Evolutionary conservation across 345 rosid genomes (phyloP).

Genomic region (Isatis tinctoria): DNA sequence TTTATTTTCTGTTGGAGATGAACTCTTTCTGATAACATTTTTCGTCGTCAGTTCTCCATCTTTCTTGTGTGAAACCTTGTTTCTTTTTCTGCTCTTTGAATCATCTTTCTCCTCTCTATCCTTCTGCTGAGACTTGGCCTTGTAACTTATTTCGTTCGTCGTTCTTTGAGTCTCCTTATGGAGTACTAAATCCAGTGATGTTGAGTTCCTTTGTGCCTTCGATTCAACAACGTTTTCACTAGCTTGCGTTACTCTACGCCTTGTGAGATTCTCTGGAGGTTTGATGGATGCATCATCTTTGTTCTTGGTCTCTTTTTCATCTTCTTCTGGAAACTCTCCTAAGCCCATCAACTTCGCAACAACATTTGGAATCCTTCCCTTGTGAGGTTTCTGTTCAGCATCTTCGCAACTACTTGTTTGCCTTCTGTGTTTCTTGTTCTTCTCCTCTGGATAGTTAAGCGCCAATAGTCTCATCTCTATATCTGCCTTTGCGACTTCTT

Average conservation of each 20-base stretch:
- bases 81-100: conserved; percentile 31
- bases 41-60: conserved; percentile 33
- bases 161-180: conserved; percentile 29
- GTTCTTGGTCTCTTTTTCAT: conserved; percentile 36
- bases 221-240: conserved; percentile 21
- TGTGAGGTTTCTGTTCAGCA: conserved; percentile 42
- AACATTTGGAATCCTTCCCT: conserved; percentile 73
- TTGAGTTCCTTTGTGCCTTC: conserved; percentile 28
- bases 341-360: conserved; percentile 87
- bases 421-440: conserved; percentile 27
- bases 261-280: conserved; percentile 1
- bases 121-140: conserved; percentile 31
- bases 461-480: conserved; percentile 47
- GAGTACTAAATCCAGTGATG: conserved; percentile 27
- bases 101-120: conserved; percentile 39
- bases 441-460: conserved; percentile 39
- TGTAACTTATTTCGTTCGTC: conserved; percentile 35
- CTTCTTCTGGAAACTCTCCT: conserved; percentile 61
- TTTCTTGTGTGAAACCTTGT: conserved; percentile 25
- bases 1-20: conserved; percentile 34
- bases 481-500: conserved; percentile 43
- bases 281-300: conserved; percentile 1
- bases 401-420: conserved; percentile 22
- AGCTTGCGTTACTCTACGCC: conserved; percentile 32
- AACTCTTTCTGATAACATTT: conserved; percentile 21